Evolutionary conservation across 2,329 filamentous ascomycete genomes (phyloP).

Genomic region (Claviceps humidiphila): DNA sequence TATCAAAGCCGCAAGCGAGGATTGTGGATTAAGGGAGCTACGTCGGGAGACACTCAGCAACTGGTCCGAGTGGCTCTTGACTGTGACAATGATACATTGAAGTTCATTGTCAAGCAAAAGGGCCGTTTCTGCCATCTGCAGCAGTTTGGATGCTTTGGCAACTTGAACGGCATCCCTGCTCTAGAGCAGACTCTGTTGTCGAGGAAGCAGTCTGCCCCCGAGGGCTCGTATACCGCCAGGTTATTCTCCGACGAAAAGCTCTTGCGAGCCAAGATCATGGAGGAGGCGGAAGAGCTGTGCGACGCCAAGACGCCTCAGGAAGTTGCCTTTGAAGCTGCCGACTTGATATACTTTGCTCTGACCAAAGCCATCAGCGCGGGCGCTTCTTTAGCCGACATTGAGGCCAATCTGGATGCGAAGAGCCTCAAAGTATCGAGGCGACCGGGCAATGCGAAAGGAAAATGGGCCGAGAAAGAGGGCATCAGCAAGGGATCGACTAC

Average conservation of each 20-base stretch:
- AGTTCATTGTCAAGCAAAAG: constrained; percentile 80
- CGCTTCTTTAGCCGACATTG: constrained; percentile 77
- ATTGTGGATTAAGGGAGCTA: constrained; percentile 92
- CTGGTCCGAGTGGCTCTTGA: constrained; percentile 74
- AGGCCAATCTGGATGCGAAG: constrained; percentile 86
- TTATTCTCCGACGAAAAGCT: constrained; percentile 88
- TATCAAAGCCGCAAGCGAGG: constrained; percentile 95
- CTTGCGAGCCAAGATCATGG: constrained; percentile 90
- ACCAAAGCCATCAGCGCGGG: constrained; percentile 79
- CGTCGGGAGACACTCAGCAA: constrained; percentile 86
- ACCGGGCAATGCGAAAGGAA: constrained; percentile 85
- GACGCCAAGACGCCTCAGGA: constrained; percentile 71
- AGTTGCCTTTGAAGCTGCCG: constrained; percentile 86
- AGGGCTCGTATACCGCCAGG: constrained; percentile 84
- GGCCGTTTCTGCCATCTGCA: constrained; percentile 91
- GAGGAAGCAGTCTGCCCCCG: constrained; percentile 70
- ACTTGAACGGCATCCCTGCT: constrained; percentile 65
- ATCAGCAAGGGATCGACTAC: constrained; percentile 31
- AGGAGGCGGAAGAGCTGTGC: constrained; percentile 92
- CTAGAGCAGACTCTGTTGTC: constrained; percentile 78
- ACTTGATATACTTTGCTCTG: constrained; percentile 90
- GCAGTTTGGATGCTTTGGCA: constrained; percentile 84
- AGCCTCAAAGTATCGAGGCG: constrained; percentile 89
- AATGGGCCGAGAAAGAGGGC: constrained; percentile 76
- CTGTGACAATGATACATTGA: constrained; percentile 85